Evolutionary conservation across 352 stramenopile species (phyloP).

Genomic region (Globisporangium viniferum): DNA sequence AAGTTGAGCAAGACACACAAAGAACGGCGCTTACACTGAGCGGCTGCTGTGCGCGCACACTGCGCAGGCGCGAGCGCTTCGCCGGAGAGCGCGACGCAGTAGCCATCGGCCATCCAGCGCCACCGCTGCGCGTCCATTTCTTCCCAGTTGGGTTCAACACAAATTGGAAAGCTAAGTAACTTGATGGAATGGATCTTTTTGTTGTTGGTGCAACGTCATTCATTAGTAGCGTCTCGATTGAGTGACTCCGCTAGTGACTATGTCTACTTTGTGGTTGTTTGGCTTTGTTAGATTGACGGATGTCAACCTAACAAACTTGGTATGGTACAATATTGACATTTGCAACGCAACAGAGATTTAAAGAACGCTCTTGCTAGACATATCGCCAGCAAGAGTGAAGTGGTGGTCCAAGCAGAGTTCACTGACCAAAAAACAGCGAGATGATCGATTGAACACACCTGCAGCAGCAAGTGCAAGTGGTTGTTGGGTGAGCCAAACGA

Average conservation of each 20-base stretch:
- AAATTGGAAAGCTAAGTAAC: neutral
- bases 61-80: conserved; percentile 10
- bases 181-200: too few species aligned
- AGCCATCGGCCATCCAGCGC: neutral
- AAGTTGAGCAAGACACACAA: neutral
- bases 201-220: too few species aligned
- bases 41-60: conserved; percentile 8
- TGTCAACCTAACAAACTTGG: too few species aligned
- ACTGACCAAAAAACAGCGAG: neutral
- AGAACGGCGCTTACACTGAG: conserved; percentile 1
- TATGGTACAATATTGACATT: too few species aligned
- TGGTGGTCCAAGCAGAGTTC: neutral
- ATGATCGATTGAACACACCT: neutral
- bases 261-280: too few species aligned
- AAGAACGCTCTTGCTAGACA: neutral
- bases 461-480: neutral
- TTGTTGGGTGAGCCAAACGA: neutral
- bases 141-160: neutral
- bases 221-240: too few species aligned
- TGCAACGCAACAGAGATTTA: too few species aligned
- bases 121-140: neutral
- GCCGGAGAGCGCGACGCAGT: conserved; percentile 15
- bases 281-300: too few species aligned
- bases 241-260: too few species aligned
- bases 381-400: neutral